These are phyloP conservation scores for Candida tetrigidarum DNA, from an alignment of 1,139 yeast species.

Conservation along the genomic window DNA sequence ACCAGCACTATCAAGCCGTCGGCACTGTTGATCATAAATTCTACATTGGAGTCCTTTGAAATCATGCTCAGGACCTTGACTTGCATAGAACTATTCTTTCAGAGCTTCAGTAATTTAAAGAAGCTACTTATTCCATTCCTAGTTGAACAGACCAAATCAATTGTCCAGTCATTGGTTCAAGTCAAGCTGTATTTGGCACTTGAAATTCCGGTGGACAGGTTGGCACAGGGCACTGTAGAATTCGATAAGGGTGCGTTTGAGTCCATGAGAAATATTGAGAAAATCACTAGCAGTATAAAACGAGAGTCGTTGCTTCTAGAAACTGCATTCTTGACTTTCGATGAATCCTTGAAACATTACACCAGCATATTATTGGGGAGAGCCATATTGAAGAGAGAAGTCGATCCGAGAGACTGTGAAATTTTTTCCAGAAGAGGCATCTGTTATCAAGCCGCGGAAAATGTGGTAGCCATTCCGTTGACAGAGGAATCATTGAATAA, in stretches of 20 bases:
- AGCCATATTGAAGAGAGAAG: slow-evolving; percentile 44
- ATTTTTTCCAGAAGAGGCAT: slow-evolving; percentile 42
- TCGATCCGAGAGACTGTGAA: slow-evolving; percentile 35
- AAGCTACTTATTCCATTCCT: slow-evolving; percentile 43
- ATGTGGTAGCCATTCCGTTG: slow-evolving; percentile 48
- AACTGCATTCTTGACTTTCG: slow-evolving; percentile 36
- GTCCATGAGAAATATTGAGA: slow-evolving; percentile 40
- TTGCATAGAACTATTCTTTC: slow-evolving; percentile 41
- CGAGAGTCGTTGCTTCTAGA: slow-evolving; percentile 34
- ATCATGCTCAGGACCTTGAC: slow-evolving; percentile 27
- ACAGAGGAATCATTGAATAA: slow-evolving; percentile 31
- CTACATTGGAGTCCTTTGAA: slow-evolving; percentile 28
- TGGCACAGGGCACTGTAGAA: slow-evolving; percentile 15
- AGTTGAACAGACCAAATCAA: slow-evolving; percentile 32
- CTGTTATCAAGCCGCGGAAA: slow-evolving; percentile 48
- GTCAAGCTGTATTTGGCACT: slow-evolving; percentile 29
- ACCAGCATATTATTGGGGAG: slow-evolving; percentile 44
- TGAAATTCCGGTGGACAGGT: slow-evolving; percentile 26
- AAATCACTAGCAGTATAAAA: slow-evolving; percentile 43
- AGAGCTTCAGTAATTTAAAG: slow-evolving; percentile 41
- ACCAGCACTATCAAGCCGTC: slow-evolving; percentile 29
- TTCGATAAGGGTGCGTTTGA: slow-evolving; percentile 21
- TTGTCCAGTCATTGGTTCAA: slow-evolving; percentile 30
- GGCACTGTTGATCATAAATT: slow-evolving; percentile 24
- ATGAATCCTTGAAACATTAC: slow-evolving; percentile 41